A percentile compares a stretch with the other conserved stretches of the same genome.
phyloP scores from a whole-genome alignment of 352 stramenopile genomes.

The Phytophthora fragariaefolia region DNA sequence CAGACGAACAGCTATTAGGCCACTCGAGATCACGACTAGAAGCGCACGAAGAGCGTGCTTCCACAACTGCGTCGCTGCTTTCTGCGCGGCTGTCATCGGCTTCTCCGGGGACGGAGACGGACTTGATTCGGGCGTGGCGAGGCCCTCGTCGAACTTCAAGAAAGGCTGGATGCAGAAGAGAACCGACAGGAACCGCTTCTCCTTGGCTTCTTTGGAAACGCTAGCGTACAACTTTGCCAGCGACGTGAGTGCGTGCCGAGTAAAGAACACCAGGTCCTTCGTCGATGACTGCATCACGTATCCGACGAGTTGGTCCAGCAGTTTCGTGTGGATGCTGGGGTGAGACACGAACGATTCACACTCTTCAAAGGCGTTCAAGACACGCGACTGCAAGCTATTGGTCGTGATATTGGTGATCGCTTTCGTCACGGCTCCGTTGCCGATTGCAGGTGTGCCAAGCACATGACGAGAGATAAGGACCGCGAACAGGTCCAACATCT shows the following conservation, averaged over 20 bases:
- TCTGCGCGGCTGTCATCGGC: constrained; percentile 59
- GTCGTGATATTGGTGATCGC: constrained; percentile 69
- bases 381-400: constrained; percentile 83
- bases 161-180: constrained; percentile 78
- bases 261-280: constrained; percentile 78
- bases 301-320: constrained; percentile 70
- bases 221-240: constrained; percentile 82
- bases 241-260: constrained; percentile 73
- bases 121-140: constrained; percentile 11
- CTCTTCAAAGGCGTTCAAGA: constrained; percentile 87
- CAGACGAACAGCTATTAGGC: constrained; percentile 59
- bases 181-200: constrained; percentile 65
- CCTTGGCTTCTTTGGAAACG: constrained; percentile 56
- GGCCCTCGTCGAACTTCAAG: constrained; percentile 45
- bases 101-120: constrained; percentile 38
- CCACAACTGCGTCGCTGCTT: constrained; percentile 76
- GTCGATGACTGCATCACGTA: constrained; percentile 60
- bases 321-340: constrained; percentile 65
- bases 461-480: constrained; percentile 74
- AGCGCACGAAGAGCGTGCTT: constrained; percentile 79
- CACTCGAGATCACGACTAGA: constrained; percentile 75
- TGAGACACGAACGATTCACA: constrained; percentile 74
- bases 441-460: constrained; percentile 37
- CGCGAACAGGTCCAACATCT: constrained; percentile 72
- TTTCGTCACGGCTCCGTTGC: constrained; percentile 40